Percentiles rank a stretch among this genome's conserved stretches.
Conservation (phyloP, 2,329 filamentous ascomycete species). For the Rhynchosporium graminicola region DNA sequence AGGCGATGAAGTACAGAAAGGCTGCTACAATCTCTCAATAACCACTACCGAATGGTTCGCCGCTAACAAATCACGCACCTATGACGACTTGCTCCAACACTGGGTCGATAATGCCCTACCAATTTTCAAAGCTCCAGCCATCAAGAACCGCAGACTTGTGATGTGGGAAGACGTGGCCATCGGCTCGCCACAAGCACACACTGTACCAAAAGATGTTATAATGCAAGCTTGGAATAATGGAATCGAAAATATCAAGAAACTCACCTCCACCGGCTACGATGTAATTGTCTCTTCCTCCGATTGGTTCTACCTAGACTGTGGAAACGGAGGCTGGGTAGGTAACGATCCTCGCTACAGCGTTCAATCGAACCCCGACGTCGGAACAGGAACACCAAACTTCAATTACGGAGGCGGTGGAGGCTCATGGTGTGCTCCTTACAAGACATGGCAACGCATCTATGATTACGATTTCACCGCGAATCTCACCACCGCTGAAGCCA, state of each 20-base stretch:
- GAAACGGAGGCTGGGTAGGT: conserved; percentile 71
- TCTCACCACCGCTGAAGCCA: conserved; percentile 59
- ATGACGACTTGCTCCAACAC: conserved; percentile 67
- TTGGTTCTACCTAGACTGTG: conserved; percentile 81
- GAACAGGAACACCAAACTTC: conserved; percentile 52
- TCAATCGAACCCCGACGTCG: conserved; percentile 60
- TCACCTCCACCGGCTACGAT: conserved; percentile 65
- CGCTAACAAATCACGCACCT: conserved; percentile 68
- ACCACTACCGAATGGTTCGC: conserved; percentile 62
- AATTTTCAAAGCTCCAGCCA: conserved; percentile 65
- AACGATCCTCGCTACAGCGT: conserved; percentile 60
- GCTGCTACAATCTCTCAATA: conserved; percentile 59
- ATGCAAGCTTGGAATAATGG: conserved; percentile 76
- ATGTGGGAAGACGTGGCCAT: conserved; percentile 86
- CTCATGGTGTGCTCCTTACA: conserved; percentile 78
- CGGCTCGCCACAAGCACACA: conserved; percentile 54
- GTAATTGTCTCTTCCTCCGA: conserved; percentile 74
- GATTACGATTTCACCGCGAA: conserved; percentile 70
- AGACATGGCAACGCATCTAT: conserved; percentile 81
- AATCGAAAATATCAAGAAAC: conserved; percentile 57
- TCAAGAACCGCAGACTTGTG: conserved; percentile 56
- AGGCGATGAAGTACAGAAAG: conserved; percentile 69
- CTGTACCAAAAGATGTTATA: conserved; percentile 67
- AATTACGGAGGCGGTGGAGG: conserved; percentile 63
- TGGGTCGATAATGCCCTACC: conserved; percentile 65